These are phyloP conservation scores for Nakazawaea ishiwadae DNA, from an alignment of 805 yeast species.

Conservation along the genomic window DNA sequence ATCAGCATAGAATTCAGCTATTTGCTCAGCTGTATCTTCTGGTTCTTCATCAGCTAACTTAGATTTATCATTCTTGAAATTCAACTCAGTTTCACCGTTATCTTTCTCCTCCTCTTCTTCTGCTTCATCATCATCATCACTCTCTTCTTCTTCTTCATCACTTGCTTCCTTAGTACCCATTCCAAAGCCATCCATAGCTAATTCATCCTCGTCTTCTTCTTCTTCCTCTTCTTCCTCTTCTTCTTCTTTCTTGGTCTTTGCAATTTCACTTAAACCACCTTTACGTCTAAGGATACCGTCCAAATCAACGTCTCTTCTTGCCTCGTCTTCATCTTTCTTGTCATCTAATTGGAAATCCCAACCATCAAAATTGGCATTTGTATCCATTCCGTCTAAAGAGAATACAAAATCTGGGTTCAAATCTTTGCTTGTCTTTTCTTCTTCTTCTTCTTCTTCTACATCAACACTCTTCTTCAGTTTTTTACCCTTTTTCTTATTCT, in stretches of 20 bases:
- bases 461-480: conserved; percentile 17
- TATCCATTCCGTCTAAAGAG: conserved; percentile 55
- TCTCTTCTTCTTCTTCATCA: conserved; percentile 23
- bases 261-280: conserved; percentile 65
- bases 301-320: conserved; percentile 68
- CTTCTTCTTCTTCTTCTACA: conserved; percentile 24
- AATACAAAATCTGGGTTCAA: conserved; percentile 74
- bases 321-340: conserved; percentile 17
- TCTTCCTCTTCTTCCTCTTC: conserved; percentile 32
- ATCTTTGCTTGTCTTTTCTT: conserved; percentile 41
- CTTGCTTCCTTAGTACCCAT: conserved; percentile 28
- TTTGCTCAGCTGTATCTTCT: conserved; percentile 78
- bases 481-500: conserved; percentile 18
- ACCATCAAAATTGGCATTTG: conserved; percentile 51
- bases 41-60: conserved; percentile 12
- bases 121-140: conserved; percentile 27
- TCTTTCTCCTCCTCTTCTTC: conserved; percentile 28
- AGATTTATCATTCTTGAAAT: conserved; percentile 20
- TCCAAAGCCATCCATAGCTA: conserved; percentile 39
- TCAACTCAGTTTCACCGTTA: conserved; percentile 21
- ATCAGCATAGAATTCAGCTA: conserved; percentile 71
- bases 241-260: conserved; percentile 36
- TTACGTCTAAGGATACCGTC: conserved; percentile 84
- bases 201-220: conserved; percentile 29
- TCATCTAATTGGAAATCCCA: conserved; percentile 75